phyloP scores from a whole-genome alignment of 352 stramenopile species.

The Globisporangium acanthophoron region DNA sequence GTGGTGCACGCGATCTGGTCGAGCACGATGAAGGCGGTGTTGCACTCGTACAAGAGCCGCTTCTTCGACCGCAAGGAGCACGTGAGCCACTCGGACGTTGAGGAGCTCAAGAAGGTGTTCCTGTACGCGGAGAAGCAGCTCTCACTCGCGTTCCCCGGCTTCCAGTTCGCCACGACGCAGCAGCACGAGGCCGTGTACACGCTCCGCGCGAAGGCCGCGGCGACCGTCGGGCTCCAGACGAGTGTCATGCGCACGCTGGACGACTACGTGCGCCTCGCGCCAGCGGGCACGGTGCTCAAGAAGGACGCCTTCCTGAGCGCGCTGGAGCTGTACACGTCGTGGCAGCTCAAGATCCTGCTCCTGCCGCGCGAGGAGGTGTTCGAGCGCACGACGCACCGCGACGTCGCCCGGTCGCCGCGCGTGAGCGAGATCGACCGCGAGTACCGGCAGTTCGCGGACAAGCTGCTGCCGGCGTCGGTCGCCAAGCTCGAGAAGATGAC shows the following conservation, averaged over 20 bases:
- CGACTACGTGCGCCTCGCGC: conserved; percentile 41
- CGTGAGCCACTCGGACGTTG: conserved; percentile 31
- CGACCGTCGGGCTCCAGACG: conserved; percentile 37
- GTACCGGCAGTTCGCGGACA: conserved; percentile 16
- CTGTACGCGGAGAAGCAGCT: conserved; percentile 57
- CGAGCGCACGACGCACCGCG: conserved; percentile 25
- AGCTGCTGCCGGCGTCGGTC: conserved; percentile 6
- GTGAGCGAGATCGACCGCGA: conserved; percentile 40
- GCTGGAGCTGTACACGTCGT: conserved; percentile 51
- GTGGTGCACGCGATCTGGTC: conserved; percentile 44
- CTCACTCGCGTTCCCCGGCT: conserved; percentile 44
- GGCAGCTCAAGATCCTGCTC: conserved; percentile 46
- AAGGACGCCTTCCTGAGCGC: conserved; percentile 37
- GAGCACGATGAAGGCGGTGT: conserved; percentile 52
- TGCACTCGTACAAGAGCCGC: conserved; percentile 54
- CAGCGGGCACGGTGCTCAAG: conserved; percentile 12
- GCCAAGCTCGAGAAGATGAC: conserved; percentile 9
- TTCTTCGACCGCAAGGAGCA: conserved; percentile 40
- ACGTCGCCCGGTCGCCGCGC: conserved; percentile 37
- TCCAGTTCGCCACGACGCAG: conserved; percentile 27
- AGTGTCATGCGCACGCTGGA: conserved; percentile 49
- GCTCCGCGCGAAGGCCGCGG: conserved; percentile 57
- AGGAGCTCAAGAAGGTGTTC: conserved; percentile 52
- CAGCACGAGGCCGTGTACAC: conserved; percentile 53
- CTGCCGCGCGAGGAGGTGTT: conserved; percentile 36